Percentiles rank a stretch among this genome's conserved stretches.
Evolutionary conservation across 1,284 basidiomycete species (phyloP).

Genomic region (Ganoderma resinaceum): DNA sequence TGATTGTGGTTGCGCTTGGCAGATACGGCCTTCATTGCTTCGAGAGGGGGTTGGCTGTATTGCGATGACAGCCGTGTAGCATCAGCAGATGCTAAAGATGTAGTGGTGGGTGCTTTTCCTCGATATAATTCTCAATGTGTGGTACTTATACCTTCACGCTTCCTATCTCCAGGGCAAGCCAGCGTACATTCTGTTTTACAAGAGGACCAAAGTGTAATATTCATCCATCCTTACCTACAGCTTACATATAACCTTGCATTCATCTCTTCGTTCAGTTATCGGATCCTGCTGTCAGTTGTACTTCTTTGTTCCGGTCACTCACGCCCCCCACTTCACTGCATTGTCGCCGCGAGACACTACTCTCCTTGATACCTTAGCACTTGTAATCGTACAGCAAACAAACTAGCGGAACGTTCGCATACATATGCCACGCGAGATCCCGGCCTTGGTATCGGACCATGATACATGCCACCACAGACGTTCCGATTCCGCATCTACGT

Average conservation of each 20-base stretch:
- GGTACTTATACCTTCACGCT: conserved; percentile 11
- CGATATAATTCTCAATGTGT: not conserved
- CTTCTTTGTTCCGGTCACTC: conserved; percentile 23
- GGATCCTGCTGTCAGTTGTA: conserved; percentile 43
- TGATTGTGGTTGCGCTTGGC: not conserved
- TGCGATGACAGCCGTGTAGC: conserved; percentile 88
- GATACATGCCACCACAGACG: not conserved
- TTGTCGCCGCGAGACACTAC: conserved; percentile 30
- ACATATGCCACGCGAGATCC: conserved; percentile 4
- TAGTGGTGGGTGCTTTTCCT: conserved; percentile 78
- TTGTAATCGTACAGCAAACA: conserved; percentile 43
- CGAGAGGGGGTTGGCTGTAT: conserved; percentile 83
- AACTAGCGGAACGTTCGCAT: conserved; percentile 23
- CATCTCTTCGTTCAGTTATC: conserved; percentile 40
- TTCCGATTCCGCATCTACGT: conserved; percentile 10
- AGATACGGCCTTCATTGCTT: conserved; percentile 90
- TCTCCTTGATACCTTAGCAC: conserved; percentile 42
- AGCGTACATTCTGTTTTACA: conserved; percentile 90
- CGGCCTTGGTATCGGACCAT: not conserved
- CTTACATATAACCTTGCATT: conserved; percentile 35
- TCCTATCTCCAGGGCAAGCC: conserved; percentile 70
- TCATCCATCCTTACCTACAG: conserved; percentile 4
- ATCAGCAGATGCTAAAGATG: conserved; percentile 74
- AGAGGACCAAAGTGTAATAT: conserved; percentile 66
- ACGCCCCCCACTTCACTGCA: conserved; percentile 4